Evolutionary conservation across 2,329 filamentous ascomycete species (phyloP).

Genomic region (Colletotrichum eremochloae): DNA sequence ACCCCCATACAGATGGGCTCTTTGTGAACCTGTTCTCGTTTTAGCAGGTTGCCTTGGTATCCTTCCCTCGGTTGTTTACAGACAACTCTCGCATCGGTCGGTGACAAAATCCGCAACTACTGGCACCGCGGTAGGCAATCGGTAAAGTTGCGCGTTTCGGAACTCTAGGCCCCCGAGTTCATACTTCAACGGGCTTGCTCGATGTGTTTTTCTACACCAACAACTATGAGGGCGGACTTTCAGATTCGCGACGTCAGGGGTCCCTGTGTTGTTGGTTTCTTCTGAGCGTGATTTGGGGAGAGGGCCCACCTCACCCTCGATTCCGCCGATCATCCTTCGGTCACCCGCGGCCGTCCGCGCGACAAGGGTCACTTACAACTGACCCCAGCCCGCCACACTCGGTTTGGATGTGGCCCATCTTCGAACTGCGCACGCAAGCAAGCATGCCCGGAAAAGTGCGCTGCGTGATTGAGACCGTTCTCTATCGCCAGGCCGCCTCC

Average conservation of each 20-base stretch:
- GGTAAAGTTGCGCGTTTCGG: background rate
- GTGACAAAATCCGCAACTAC: background rate
- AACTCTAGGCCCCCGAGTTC: background rate
- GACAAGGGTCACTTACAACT: background rate
- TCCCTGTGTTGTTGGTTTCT: background rate
- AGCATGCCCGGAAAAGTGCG: background rate
- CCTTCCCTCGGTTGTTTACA: no score
- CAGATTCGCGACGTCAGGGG: background rate
- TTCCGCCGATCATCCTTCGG: conserved; percentile 12
- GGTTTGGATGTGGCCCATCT: background rate
- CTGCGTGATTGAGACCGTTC: background rate
- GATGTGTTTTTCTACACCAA: background rate
- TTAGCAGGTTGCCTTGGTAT: no score
- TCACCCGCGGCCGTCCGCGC: conserved; percentile 26
- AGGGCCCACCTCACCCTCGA: background rate
- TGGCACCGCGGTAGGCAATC: background rate
- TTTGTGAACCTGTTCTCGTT: no score
- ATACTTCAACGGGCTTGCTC: background rate
- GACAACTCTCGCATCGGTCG: no score
- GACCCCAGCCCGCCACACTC: background rate
- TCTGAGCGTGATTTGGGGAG: background rate
- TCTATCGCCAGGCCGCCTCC: background rate
- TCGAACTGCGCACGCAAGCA: background rate
- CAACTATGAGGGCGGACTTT: background rate
- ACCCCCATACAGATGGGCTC: no score